Percentiles rank a stretch among this genome's conserved stretches.
phyloP scores from a whole-genome alignment of 192 early-diverging fungal genomes.

The Coemansia asiatica region DNA sequence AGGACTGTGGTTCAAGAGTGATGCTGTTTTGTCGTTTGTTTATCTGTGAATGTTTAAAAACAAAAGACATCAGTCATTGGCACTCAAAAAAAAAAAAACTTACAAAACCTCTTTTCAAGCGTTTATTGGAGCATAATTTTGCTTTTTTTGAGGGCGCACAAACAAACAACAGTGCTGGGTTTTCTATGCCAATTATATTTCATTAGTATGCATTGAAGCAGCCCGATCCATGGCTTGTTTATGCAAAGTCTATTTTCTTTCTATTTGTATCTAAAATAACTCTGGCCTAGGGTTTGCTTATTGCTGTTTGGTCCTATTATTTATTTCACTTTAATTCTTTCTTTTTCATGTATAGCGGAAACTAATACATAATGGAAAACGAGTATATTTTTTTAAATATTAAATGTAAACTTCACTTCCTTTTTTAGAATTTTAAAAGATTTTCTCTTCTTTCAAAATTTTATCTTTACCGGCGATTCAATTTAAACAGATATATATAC shows the following conservation, averaged over 20 bases:
- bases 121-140: neutral
- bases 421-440: neutral
- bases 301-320: neutral
- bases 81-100: too few species aligned
- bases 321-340: neutral
- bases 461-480: neutral
- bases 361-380: neutral
- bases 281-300: neutral
- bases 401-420: neutral
- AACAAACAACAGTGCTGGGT: neutral
- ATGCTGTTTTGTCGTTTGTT: neutral
- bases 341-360: neutral
- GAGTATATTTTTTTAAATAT: neutral
- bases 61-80: neutral
- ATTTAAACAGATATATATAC: too few species aligned
- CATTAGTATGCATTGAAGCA: neutral
- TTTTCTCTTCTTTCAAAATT: neutral
- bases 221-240: neutral
- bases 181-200: neutral
- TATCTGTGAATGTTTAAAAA: neutral
- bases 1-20: constrained; percentile 46
- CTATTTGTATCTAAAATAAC: neutral
- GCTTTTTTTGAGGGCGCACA: neutral
- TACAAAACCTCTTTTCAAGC: too few species aligned
- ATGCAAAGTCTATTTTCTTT: neutral